phyloP scores from a whole-genome alignment of 2,329 filamentous ascomycete species.

The Didymella exigua region DNA sequence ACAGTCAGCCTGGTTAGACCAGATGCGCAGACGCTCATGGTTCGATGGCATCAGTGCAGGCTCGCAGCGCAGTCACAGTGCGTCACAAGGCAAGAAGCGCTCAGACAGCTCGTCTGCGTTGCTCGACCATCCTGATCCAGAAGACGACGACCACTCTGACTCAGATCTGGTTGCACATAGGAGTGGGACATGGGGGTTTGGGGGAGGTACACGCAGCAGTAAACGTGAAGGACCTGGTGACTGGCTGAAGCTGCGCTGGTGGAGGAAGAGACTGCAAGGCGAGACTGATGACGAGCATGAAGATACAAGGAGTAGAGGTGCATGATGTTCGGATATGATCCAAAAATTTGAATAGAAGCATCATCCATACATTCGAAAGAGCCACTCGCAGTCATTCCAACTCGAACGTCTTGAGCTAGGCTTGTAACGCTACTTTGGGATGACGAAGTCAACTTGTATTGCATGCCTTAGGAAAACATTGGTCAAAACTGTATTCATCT shows the following conservation, averaged over 20 bases:
- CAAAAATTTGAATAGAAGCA: constrained; percentile 16
- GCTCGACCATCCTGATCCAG: constrained; percentile 36
- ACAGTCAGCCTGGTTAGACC: constrained; percentile 41
- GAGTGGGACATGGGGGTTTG: constrained; percentile 37
- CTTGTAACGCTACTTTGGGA: too few species aligned
- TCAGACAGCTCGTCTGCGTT: constrained; percentile 30
- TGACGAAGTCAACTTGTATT: too few species aligned
- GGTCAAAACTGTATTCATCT: too few species aligned
- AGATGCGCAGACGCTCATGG: constrained; percentile 46
- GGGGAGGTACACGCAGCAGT: constrained; percentile 24
- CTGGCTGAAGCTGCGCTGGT: constrained; percentile 49
- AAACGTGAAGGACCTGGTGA: constrained; percentile 38
- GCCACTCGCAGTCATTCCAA: too few species aligned
- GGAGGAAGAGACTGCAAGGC: constrained; percentile 45
- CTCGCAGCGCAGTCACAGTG: constrained; percentile 30
- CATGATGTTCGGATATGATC: constrained; percentile 21
- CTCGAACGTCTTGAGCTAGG: too few species aligned
- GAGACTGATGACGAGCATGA: constrained; percentile 36
- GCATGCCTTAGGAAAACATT: too few species aligned
- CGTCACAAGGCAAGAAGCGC: constrained; percentile 39
- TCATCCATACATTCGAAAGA: constrained; percentile 5
- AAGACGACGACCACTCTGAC: constrained; percentile 40
- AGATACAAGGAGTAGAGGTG: constrained; percentile 12
- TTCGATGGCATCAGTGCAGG: constrained; percentile 37
- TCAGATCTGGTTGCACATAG: constrained; percentile 29